These are phyloP conservation scores for Phytopythium litorale DNA, from an alignment of 352 stramenopile species.

Conservation along the genomic window DNA sequence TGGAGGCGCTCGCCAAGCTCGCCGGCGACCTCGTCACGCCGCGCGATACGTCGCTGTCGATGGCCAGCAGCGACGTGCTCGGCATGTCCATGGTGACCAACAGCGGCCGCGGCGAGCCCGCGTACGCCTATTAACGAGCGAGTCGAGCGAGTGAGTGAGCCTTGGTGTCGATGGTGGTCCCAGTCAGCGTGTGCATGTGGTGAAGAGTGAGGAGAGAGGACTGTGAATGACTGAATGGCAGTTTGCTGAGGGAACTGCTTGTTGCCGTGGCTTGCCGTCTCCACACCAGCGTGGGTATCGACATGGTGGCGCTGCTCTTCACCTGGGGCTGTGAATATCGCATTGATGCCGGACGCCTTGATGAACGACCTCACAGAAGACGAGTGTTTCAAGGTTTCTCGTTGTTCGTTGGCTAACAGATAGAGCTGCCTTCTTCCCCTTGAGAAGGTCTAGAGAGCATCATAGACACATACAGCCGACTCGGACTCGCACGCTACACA, in stretches of 20 bases:
- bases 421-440: slow-evolving; percentile 1
- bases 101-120: background rate
- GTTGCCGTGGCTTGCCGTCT: too few species aligned
- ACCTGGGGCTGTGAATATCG: too few species aligned
- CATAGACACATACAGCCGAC: background rate
- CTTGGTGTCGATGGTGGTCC: background rate
- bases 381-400: background rate
- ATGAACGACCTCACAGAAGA: too few species aligned
- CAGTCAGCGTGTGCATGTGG: background rate
- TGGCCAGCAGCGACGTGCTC: background rate
- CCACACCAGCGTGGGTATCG: too few species aligned
- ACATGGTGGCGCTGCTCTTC: too few species aligned
- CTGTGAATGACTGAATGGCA: too few species aligned
- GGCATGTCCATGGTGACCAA: slow-evolving; percentile 8
- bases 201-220: background rate
- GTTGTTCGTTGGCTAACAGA: background rate
- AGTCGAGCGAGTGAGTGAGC: too few species aligned
- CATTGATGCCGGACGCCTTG: too few species aligned
- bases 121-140: background rate
- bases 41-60: slow-evolving; percentile 12
- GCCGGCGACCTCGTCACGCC: slow-evolving; percentile 35
- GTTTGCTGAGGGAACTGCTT: too few species aligned
- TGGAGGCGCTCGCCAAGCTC: slow-evolving; percentile 54
- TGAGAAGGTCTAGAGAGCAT: background rate
- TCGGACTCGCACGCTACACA: background rate